A percentile compares a stretch with the other conserved stretches of the same genome.
Evolutionary conservation across 23 red algal species (phyloP).

Genomic region (Pyropia yezoensis): DNA sequence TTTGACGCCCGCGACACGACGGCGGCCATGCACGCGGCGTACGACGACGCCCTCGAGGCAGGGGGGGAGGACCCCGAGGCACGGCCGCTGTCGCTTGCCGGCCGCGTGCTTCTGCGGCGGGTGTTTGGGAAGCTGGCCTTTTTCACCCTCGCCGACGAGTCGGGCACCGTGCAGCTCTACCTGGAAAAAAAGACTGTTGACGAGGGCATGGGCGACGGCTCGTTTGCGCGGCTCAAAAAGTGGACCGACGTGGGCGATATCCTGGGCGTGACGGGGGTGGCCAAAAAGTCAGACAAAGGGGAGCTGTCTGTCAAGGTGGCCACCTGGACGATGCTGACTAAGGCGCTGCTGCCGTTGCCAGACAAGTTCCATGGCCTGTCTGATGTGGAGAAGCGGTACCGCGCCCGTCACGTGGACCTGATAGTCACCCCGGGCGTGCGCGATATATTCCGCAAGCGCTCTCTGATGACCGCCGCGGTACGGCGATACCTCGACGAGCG

Average conservation of each 20-base stretch:
- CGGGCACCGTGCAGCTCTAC: conserved; percentile 90
- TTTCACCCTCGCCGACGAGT: conserved; percentile 78
- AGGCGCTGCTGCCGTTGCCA: conserved; percentile 75
- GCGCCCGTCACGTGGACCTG: conserved; percentile 80
- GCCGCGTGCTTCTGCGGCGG: conserved; percentile 66
- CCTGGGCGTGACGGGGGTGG: conserved; percentile 59
- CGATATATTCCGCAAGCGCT: conserved; percentile 65
- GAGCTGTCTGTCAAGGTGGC: conserved; percentile 79
- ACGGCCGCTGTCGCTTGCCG: conserved; percentile 47
- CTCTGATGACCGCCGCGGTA: conserved; percentile 65
- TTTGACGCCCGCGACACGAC: conserved; percentile 47
- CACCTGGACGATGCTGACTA: conserved; percentile 80
- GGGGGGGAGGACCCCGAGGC: conserved; percentile 43
- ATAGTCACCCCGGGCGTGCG: conserved; percentile 64
- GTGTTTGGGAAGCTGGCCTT: conserved; percentile 97
- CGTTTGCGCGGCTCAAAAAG: conserved; percentile 63
- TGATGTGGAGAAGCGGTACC: conserved; percentile 95
- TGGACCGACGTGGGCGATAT: conserved; percentile 88
- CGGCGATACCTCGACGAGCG: conserved; percentile 64
- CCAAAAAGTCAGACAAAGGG: conserved; percentile 85
- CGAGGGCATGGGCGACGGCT: conserved; percentile 43
- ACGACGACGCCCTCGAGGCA: conserved; percentile 10
- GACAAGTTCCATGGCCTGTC: conserved; percentile 95
- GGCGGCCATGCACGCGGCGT: conserved; percentile 14
- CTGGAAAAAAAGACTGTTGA: conserved; percentile 73